Evolutionary conservation across 164 flowering plant species (phyloP), one percentile per base, ranked within the genome.

Genomic region (Dillenia turbinata): DNA sequence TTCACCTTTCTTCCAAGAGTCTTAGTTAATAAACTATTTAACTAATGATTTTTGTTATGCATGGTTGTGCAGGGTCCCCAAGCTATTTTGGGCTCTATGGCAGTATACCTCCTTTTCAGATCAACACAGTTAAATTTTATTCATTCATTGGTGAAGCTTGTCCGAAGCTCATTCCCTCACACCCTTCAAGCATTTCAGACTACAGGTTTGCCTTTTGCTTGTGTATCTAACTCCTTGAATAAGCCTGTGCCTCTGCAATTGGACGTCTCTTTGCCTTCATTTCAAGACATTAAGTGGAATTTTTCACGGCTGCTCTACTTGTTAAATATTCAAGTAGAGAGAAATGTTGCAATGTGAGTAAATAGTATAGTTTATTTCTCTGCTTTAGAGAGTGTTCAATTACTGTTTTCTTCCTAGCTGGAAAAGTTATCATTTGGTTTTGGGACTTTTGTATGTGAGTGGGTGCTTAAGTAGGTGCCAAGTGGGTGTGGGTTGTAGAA

Each of bases 321-420:
- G 63, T 87, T 90, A 83, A 84, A 93, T 80, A 73, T 79, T 47
- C 96, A 87, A 69, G 79, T 93, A 52, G 98, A 93, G 72, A 83
- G 85, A 71, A 90, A 90, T 74, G 81, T 93, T 44, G 83, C 88
- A 53, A 85, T 77, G 98, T 89, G 83, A 85, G 98, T 74, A 47
- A 58, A 57, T 10, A 22, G 17, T 24, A 46, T 52, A 53, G 44
- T 59, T 72, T 47, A 49, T 49, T 63, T 33, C 40, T 33, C 26
- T 69, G 47, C 12, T 67, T 52, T 71, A 54, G 45, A 19, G 26
- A 54, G 2, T 60, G 9, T 48, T 10, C 10, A 19, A 54, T 66
- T 16, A 17, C 46, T n/a, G 53, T 50, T 50, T 15, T 11, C 40
- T 65, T 47, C 19, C 52, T 8, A 44, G 10, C 6, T 60, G 49